These are phyloP conservation scores for Geosmithia flava DNA, from an alignment of 2,329 filamentous ascomycete genomes.

Conservation along the genomic window DNA sequence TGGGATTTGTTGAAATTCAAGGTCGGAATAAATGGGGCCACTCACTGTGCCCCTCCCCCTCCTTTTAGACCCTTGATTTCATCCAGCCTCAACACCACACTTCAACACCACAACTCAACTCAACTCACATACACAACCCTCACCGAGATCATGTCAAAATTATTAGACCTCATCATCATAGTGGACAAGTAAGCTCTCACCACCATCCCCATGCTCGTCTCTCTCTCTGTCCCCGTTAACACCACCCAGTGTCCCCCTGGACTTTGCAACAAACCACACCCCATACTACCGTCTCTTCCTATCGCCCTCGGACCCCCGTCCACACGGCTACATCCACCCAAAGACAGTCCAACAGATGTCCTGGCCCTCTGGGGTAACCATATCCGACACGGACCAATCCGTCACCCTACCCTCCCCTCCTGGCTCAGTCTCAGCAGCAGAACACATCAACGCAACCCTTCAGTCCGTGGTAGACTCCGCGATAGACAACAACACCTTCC, in stretches of 20 bases:
- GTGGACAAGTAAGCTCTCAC: slow-evolving; percentile 25
- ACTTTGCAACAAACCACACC: slow-evolving; percentile 21
- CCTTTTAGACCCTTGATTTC: neutral
- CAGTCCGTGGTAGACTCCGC: slow-evolving; percentile 24
- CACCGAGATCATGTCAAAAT: slow-evolving; percentile 6
- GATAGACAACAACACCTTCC: slow-evolving; percentile 22
- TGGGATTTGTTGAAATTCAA: too few species aligned
- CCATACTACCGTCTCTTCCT: slow-evolving; percentile 34
- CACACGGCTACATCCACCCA: slow-evolving; percentile 37
- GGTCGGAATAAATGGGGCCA: too few species aligned
- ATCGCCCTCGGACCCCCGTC: slow-evolving; percentile 24
- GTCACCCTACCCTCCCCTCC: slow-evolving; percentile 17
- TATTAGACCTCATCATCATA: slow-evolving; percentile 24
- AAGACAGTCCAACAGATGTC: slow-evolving; percentile 32
- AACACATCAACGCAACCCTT: slow-evolving; percentile 23
- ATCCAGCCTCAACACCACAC: neutral
- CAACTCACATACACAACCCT: neutral
- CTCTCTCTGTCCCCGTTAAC: slow-evolving; percentile 3
- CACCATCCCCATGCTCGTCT: neutral
- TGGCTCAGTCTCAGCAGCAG: slow-evolving; percentile 4
- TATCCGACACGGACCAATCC: slow-evolving; percentile 17
- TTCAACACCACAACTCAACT: neutral
- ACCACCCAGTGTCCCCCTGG: slow-evolving; percentile 30
- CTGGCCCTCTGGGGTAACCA: slow-evolving; percentile 25
- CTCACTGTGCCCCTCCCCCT: too few species aligned